A percentile compares a stretch with the other conserved stretches of the same genome.
Evolutionary conservation across 1,284 basidiomycete genomes (phyloP).

Genomic region (Lignosus rhinocerotis): DNA sequence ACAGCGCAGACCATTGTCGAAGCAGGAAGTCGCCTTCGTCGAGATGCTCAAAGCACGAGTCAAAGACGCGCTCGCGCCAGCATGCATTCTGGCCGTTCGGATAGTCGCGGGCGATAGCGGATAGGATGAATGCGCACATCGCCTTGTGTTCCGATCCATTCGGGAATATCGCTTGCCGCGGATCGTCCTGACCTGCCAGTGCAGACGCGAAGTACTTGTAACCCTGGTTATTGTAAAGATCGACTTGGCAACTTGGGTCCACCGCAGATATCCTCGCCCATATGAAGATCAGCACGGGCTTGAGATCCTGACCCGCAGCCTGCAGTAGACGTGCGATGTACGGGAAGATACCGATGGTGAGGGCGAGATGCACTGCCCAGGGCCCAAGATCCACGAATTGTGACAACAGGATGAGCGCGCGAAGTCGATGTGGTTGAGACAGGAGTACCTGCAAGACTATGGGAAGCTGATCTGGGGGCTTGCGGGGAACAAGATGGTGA

Average conservation of each 20-base stretch:
- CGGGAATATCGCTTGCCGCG: slow-evolving; percentile 64
- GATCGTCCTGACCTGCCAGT: slow-evolving; percentile 65
- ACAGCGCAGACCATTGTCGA: slow-evolving; percentile 92
- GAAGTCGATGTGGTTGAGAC: slow-evolving; percentile 93
- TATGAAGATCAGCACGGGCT: slow-evolving; percentile 98
- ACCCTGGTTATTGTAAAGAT: slow-evolving; percentile 84
- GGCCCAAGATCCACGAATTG: slow-evolving; percentile 98
- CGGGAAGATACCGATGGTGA: slow-evolving; percentile 99
- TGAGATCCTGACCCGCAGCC: slow-evolving; percentile 91
- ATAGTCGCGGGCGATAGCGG: slow-evolving; percentile 91
- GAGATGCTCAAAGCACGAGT: slow-evolving; percentile 84
- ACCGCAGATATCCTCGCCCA: slow-evolving; percentile 98
- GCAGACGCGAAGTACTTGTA: slow-evolving; percentile 90
- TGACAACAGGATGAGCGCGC: slow-evolving; percentile 94
- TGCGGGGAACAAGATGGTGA: slow-evolving; percentile 75
- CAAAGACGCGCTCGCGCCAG: slow-evolving; percentile 84
- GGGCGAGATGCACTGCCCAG: slow-evolving; percentile 96
- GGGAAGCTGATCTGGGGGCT: slow-evolving; percentile 94
- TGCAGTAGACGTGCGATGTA: slow-evolving; percentile 97
- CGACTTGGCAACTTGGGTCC: slow-evolving; percentile 90
- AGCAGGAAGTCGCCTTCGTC: slow-evolving; percentile 91
- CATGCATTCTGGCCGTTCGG: slow-evolving; percentile 86
- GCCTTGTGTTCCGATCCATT: slow-evolving; percentile 97
- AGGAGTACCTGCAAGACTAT: slow-evolving; percentile 97
- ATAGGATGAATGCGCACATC: slow-evolving; percentile 98